Conservation (phyloP, 129 eudicot genomes). For the Ambrosia trifida region DNA sequence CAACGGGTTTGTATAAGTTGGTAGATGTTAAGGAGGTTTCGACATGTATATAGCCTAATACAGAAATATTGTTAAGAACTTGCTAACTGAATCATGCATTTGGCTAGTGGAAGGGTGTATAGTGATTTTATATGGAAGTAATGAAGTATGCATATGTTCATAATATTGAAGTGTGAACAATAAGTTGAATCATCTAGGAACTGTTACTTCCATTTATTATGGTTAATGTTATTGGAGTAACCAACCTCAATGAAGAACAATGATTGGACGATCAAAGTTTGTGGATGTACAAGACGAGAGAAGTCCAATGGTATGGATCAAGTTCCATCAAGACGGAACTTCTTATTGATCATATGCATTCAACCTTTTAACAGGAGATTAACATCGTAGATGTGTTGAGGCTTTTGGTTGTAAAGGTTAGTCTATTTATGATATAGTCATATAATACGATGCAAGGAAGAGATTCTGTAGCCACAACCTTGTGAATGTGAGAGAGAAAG, state of each 20-base stretch:
- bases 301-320: slow-evolving; percentile 6
- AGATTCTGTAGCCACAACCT: slow-evolving; percentile 8
- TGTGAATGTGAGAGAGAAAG: slow-evolving; percentile 6
- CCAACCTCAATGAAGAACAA: slow-evolving; percentile 1
- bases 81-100: neutral
- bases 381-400: neutral
- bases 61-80: neutral
- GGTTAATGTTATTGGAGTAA: slow-evolving; percentile 5
- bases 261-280: slow-evolving; percentile 8
- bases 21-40: slow-evolving; percentile 4
- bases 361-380: neutral
- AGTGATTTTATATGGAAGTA: neutral
- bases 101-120: neutral
- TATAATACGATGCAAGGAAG: neutral
- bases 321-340: neutral
- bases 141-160: neutral
- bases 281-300: slow-evolving; percentile 14
- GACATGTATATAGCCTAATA: slow-evolving; percentile 4
- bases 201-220: neutral
- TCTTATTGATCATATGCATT: neutral
- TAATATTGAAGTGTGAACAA: slow-evolving; percentile 7
- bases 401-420: neutral
- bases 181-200: neutral
- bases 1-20: slow-evolving; percentile 18
- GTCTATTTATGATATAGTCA: neutral